phyloP scores from a whole-genome alignment of 176 grass and related monocot species.

The Oryza brachyantha region DNA sequence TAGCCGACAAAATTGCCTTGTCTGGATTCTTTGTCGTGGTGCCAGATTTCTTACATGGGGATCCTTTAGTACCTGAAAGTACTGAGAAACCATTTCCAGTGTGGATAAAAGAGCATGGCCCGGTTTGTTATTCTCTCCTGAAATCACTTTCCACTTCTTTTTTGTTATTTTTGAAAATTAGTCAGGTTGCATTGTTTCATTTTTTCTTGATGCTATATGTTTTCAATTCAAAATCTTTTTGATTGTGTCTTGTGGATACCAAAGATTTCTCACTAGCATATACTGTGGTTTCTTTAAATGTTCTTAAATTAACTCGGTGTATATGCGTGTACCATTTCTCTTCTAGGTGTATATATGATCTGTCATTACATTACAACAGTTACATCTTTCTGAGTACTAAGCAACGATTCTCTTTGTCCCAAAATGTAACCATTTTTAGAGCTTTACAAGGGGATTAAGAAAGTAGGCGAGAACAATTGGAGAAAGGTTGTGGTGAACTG shows the following conservation, averaged over 20 bases:
- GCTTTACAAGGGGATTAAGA: too few species aligned
- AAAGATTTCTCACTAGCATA: not conserved
- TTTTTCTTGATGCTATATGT: not conserved
- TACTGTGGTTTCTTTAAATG: not conserved
- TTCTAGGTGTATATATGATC: not conserved
- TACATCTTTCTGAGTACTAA: not conserved
- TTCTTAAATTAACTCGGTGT: not conserved
- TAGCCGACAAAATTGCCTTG: conserved; percentile 68
- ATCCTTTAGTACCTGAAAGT: conserved; percentile 49
- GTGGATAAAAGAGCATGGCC: conserved; percentile 54
- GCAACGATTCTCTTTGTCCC: not conserved
- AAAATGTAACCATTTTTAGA: too few species aligned
- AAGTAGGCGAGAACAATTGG: too few species aligned
- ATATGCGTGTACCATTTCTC: not conserved
- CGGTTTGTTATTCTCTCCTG: conserved; percentile 31
- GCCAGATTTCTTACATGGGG: conserved; percentile 74
- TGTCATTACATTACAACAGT: not conserved
- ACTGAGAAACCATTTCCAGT: conserved; percentile 31
- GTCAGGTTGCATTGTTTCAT: not conserved
- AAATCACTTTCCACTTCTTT: not conserved
- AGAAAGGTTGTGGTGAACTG: too few species aligned
- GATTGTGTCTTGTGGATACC: not conserved
- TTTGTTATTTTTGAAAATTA: not conserved
- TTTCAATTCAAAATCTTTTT: not conserved
- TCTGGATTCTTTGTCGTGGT: conserved; percentile 67